These are phyloP conservation scores for Filosporella fistucella DNA, from an alignment of 495 filamentous ascomycete genomes.

Conservation along the genomic window DNA sequence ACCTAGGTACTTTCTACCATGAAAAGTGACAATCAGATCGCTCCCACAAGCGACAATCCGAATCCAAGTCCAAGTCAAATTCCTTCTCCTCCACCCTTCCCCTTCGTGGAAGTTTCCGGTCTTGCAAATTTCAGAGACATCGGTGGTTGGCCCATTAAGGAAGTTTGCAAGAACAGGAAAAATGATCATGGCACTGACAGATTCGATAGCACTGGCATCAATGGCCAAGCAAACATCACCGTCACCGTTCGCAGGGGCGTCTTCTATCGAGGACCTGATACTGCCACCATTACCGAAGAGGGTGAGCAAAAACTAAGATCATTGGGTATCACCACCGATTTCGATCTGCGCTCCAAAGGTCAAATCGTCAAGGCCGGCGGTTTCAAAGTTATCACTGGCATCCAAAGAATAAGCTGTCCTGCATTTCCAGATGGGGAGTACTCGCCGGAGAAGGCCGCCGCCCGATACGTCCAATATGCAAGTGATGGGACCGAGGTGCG, in stretches of 20 bases:
- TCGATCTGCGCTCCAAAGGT: slow-evolving; percentile 38
- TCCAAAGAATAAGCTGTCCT: slow-evolving; percentile 31
- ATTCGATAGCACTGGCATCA: no score
- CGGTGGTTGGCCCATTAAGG: slow-evolving; percentile 24
- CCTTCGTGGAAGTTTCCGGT: slow-evolving; percentile 29
- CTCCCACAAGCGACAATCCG: no score
- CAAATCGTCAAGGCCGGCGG: slow-evolving; percentile 28
- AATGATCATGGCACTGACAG: no score
- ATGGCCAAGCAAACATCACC: background rate
- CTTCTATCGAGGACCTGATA: slow-evolving; percentile 33
- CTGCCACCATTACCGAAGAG: slow-evolving; percentile 24
- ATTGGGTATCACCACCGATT: slow-evolving; percentile 33
- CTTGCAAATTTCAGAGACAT: slow-evolving; percentile 35
- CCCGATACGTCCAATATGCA: slow-evolving; percentile 24
- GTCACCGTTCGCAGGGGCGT: slow-evolving; percentile 21
- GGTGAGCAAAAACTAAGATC: slow-evolving; percentile 28
- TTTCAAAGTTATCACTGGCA: slow-evolving; percentile 27
- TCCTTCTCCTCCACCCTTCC: no score
- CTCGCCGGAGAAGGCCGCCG: slow-evolving; percentile 24
- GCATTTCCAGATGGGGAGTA: slow-evolving; percentile 34
- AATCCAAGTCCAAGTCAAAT: no score
- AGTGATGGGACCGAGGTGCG: slow-evolving; percentile 23
- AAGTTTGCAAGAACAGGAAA: no score
- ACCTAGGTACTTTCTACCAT: no score
- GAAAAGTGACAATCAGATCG: no score